Evolutionary conservation across 805 yeast species (phyloP).

Genomic region (Wickerhamomyces kurtzmanii): DNA sequence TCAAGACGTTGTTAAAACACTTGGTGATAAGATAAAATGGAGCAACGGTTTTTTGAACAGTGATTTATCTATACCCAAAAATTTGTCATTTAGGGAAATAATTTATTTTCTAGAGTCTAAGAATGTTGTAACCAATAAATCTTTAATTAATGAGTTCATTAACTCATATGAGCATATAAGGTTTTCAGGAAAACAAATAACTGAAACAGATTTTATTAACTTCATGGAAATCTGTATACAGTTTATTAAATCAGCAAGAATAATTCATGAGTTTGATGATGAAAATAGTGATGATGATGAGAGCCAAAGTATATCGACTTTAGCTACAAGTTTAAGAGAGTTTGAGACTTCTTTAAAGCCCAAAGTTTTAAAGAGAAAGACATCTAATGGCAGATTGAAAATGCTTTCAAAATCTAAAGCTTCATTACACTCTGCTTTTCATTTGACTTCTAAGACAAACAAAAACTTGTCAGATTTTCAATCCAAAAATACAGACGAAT

Average conservation of each 20-base stretch:
- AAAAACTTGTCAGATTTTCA: no score
- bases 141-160: slow-evolving; percentile 24
- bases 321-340: no score
- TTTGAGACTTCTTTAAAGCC: no score
- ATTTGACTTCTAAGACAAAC: no score
- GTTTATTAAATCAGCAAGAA: slow-evolving; percentile 17
- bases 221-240: slow-evolving; percentile 39
- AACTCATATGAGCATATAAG: slow-evolving; percentile 56
- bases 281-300: not conserved
- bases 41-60: slow-evolving; percentile 29
- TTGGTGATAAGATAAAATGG: slow-evolving; percentile 48
- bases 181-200: slow-evolving; percentile 53
- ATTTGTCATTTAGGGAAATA: slow-evolving; percentile 31
- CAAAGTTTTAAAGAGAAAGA: no score
- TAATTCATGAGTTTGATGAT: slow-evolving; percentile 2
- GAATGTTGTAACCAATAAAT: slow-evolving; percentile 10
- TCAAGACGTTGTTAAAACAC: slow-evolving; percentile 50
- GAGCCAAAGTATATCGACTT: not conserved
- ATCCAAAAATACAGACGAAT: no score
- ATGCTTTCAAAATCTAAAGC: no score
- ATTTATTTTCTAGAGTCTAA: slow-evolving; percentile 22
- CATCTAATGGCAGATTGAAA: no score
- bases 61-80: slow-evolving; percentile 23
- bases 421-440: no score
- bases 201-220: slow-evolving; percentile 46